phyloP scores from a whole-genome alignment of 345 rosid species.

The Pelargonium nanum region DNA sequence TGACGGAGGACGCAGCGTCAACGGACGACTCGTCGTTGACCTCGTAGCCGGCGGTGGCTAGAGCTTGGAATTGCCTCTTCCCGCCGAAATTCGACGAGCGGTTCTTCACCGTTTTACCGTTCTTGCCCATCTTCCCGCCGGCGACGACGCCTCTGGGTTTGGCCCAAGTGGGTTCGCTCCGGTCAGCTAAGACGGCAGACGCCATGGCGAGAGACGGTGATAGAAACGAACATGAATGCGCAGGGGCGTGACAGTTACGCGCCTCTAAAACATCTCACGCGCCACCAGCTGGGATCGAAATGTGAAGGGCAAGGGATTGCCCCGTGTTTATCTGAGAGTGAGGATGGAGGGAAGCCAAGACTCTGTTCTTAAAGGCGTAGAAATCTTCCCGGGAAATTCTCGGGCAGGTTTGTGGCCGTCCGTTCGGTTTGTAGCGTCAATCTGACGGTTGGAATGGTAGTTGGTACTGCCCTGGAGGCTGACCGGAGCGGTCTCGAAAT shows the following conservation, averaged over 20 bases:
- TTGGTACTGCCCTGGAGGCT: conserved; percentile 13
- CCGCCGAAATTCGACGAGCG: too few relatives aligned
- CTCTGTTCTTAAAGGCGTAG: conserved; percentile 41
- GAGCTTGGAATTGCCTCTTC: too few relatives aligned
- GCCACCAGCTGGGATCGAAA: too few relatives aligned
- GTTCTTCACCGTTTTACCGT: too few relatives aligned
- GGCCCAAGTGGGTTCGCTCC: conserved; percentile 34
- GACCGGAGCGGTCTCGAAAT: too few relatives aligned
- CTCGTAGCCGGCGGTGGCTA: too few relatives aligned
- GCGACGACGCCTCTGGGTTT: too few relatives aligned
- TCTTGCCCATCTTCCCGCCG: too few relatives aligned
- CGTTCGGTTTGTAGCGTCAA: background rate
- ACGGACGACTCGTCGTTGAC: too few relatives aligned
- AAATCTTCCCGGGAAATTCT: conserved; percentile 36
- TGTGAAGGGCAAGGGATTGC: conserved; percentile 17
- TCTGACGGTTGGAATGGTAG: conserved; percentile 14
- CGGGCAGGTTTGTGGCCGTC: conserved; percentile 30
- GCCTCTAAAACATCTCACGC: conserved; percentile 15
- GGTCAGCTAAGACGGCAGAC: conserved; percentile 36
- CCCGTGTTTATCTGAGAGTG: conserved; percentile 27
- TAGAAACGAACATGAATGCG: too few relatives aligned
- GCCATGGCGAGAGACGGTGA: too few relatives aligned
- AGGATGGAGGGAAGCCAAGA: conserved; percentile 26
- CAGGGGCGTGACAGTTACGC: conserved; percentile 28
- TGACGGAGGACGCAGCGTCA: conserved; percentile 44